Percentiles rank a stretch among this genome's conserved stretches.
Evolutionary conservation across 163 green algal species (phyloP).

Genomic region (Scenedesmus sp.): DNA sequence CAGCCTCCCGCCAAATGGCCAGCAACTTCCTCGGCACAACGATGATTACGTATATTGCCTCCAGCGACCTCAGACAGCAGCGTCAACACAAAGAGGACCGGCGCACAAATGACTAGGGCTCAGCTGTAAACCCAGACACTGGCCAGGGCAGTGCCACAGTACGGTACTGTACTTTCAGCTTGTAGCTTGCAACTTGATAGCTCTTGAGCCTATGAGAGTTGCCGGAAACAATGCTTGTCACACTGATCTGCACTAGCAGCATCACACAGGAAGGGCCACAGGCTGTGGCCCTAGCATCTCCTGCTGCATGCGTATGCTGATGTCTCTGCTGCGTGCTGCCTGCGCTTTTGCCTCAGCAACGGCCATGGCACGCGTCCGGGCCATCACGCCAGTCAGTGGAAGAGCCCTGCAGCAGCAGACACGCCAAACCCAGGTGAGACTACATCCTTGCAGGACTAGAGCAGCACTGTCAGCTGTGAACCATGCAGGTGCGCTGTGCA

Average conservation of each 20-base stretch:
- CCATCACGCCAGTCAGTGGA: constrained; percentile 34
- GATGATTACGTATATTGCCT: neutral
- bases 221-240: neutral
- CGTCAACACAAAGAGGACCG: too few species aligned
- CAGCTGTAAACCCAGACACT: too few species aligned
- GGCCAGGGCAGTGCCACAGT: too few species aligned
- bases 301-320: constrained; percentile 23
- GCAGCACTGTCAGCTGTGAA: neutral
- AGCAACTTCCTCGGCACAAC: neutral
- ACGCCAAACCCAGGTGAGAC: neutral
- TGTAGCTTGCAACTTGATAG: too few species aligned
- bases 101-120: too few species aligned
- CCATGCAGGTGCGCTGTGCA: too few species aligned
- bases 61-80: neutral
- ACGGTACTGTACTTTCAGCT: too few species aligned
- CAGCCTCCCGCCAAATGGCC: neutral
- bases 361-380: constrained; percentile 35
- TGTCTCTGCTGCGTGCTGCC: constrained; percentile 35
- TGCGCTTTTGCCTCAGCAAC: constrained; percentile 25
- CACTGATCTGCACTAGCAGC: neutral
- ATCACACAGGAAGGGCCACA: neutral
- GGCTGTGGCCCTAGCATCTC: neutral
- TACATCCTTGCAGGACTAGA: neutral
- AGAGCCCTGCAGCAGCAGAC: constrained; percentile 19
- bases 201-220: too few species aligned